A percentile compares a stretch with the other conserved stretches of the same genome.
Evolutionary conservation across 768 basidiomycete genomes (phyloP).

Genomic region (Podaxis rugospora): DNA sequence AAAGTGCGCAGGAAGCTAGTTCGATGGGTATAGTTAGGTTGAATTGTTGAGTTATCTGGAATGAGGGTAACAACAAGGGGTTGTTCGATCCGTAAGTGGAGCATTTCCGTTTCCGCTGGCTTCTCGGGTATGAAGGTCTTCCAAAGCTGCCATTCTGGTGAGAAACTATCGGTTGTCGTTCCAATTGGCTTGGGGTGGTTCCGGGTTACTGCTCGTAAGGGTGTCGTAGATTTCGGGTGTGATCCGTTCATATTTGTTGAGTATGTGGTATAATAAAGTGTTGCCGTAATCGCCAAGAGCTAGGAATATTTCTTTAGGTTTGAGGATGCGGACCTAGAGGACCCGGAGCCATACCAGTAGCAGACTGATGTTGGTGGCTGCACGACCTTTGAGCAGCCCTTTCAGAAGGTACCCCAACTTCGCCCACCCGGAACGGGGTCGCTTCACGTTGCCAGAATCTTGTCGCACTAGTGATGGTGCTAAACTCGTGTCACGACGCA

Average conservation of each 20-base stretch:
- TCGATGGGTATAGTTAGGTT: slow-evolving; percentile 26
- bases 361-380: slow-evolving; percentile 76
- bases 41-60: slow-evolving; percentile 28
- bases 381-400: slow-evolving; percentile 57
- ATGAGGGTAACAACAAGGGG: slow-evolving; percentile 72
- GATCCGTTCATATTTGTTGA: slow-evolving; percentile 32
- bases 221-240: slow-evolving; percentile 23
- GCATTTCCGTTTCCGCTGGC: slow-evolving; percentile 35
- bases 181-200: slow-evolving; percentile 24
- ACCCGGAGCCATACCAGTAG: slow-evolving; percentile 49
- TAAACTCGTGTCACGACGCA: slow-evolving; percentile 64
- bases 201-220: slow-evolving; percentile 29
- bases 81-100: slow-evolving; percentile 79
- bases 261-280: slow-evolving; percentile 72
- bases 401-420: slow-evolving; percentile 38
- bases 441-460: slow-evolving; percentile 25
- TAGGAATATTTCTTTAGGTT: slow-evolving; percentile 22
- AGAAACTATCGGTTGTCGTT: slow-evolving; percentile 16
- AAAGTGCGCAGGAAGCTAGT: slow-evolving; percentile 45
- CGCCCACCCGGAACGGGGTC: slow-evolving; percentile 39
- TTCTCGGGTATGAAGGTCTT: slow-evolving; percentile 67
- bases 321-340: slow-evolving; percentile 9
- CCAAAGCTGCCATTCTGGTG: slow-evolving; percentile 72
- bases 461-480: slow-evolving; percentile 36
- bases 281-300: slow-evolving; percentile 74